Evolutionary conservation across 306 rosid genomes (phyloP), one percentile per base, ranked within the genome.

Genomic region (Nissolia schottii): DNA sequence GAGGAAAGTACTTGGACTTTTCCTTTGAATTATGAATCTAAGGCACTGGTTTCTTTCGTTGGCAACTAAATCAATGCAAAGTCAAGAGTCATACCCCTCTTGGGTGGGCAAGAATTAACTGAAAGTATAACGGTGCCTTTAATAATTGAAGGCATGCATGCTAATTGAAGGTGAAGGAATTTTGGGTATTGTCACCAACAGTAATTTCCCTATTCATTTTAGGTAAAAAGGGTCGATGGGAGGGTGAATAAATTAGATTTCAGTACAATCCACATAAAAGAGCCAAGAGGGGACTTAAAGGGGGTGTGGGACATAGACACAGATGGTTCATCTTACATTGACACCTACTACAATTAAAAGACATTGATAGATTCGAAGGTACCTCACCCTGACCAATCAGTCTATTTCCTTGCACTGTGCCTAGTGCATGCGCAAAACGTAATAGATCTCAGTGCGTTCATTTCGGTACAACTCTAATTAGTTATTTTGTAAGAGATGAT

Each of bases 351-450:
- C 79, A 74, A 57, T 68, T 73, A 77, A 75, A 50, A 64, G 84
- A 69, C 80, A 74, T 49, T 81, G 64, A 87, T 65, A 67, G 46
- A 78, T 73, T 70, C 34, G 25, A 71, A 71, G 80, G 84, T 71
- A 78, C 76, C 58, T 55, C n/a, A n/a, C 74, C 76, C 56, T 78
- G 38, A 46, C 77, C 87, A 63, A 88, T 80, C 78, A 65, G 61
- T 85, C 70, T 72, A 23, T 62, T 77, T 70, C 66, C 24, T 79
- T 59, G 58, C 76, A 81, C 91, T 87, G 93, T 87, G 81, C 12
- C 45, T 56, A 50, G 0, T 45, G 79, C 93, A 87, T 83, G 96
- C 97, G 86, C 83, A 71, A 75, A 67, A 77, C 58, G 73, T 74
- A 83, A 1, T 5, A 56, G 32, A 55, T 34, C 70, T 29, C 7